Percentiles rank a stretch among this genome's conserved stretches.
Evolutionary conservation across 371 early-diverging fungal genomes (phyloP).

Genomic region (Sporodiniella umbellata): DNA sequence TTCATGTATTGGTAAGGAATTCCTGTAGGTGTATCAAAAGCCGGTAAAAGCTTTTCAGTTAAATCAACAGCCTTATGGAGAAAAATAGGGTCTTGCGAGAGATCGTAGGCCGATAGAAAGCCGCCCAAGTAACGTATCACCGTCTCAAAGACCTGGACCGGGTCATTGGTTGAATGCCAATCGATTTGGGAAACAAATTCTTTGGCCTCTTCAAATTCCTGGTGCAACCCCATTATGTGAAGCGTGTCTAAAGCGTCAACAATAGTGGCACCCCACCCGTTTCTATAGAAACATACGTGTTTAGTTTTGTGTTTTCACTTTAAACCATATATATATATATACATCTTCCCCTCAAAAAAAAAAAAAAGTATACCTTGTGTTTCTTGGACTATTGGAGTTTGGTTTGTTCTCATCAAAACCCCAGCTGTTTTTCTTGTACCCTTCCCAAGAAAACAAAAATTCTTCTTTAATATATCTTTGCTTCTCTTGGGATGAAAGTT

Average conservation of each 20-base stretch:
- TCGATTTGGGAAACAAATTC: conserved; percentile 54
- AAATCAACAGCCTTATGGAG: conserved; percentile 50
- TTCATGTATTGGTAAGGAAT: conserved; percentile 53
- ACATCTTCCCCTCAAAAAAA: neutral
- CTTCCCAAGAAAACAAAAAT: conserved; percentile 71
- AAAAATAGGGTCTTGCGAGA: conserved; percentile 45
- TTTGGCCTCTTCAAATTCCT: conserved; percentile 68
- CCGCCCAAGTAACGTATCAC: conserved; percentile 89
- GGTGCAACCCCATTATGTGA: conserved; percentile 69
- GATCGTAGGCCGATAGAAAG: conserved; percentile 75
- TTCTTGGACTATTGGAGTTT: conserved; percentile 33
- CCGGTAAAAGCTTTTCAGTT: conserved; percentile 51
- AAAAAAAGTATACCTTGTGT: conserved; percentile 57
- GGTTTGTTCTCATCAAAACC: conserved; percentile 61
- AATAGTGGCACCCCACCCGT: conserved; percentile 59
- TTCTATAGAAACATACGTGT: too few species aligned
- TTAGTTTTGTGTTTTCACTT: neutral
- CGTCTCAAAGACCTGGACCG: conserved; percentile 74
- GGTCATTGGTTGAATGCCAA: conserved; percentile 24
- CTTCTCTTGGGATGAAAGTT: conserved; percentile 27
- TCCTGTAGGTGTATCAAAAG: conserved; percentile 60
- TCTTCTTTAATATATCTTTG: conserved; percentile 46
- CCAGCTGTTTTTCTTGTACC: conserved; percentile 65
- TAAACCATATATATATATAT: neutral
- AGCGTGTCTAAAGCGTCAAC: conserved; percentile 84